These are phyloP conservation scores for Neofusicoccum umdonicola DNA, from an alignment of 2,329 filamentous ascomycete genomes.

Conservation along the genomic window DNA sequence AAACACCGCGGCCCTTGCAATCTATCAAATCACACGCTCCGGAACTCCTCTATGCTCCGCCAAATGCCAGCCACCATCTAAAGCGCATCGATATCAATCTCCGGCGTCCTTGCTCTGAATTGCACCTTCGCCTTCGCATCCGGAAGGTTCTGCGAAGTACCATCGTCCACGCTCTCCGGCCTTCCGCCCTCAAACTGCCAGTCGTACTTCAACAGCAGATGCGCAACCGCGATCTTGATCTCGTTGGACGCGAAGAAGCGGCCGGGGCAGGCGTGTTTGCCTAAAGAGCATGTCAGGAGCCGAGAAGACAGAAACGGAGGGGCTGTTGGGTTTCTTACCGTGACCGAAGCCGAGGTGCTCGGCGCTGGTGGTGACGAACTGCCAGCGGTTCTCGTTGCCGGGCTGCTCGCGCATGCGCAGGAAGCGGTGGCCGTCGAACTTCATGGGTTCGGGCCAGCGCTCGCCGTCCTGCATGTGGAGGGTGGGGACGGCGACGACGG, in stretches of 20 bases:
- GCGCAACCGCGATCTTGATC: constrained; percentile 19
- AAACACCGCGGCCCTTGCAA: too few species aligned
- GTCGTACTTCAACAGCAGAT: constrained; percentile 21
- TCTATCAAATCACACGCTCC: too few species aligned
- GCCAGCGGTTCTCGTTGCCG: constrained; percentile 14
- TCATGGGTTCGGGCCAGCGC: constrained; percentile 15
- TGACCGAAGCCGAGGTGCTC: constrained; percentile 23
- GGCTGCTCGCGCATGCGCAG: constrained; percentile 18
- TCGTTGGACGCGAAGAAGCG: constrained; percentile 21
- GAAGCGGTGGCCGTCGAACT: constrained; percentile 19
- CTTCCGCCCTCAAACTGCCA: background rate
- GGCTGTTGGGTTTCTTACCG: background rate
- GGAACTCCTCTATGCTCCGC: too few species aligned
- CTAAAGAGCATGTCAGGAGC: too few species aligned
- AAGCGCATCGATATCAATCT: constrained; percentile 2
- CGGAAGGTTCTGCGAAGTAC: background rate
- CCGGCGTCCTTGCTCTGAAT: background rate
- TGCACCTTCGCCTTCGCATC: background rate
- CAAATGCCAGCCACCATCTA: background rate
- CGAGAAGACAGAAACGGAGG: too few species aligned
- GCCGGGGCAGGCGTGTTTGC: constrained; percentile 18
- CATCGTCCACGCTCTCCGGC: background rate
- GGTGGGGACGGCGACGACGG: constrained; percentile 18
- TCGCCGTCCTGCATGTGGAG: constrained; percentile 15
- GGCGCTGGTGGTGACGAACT: constrained; percentile 22